phyloP scores from a whole-genome alignment of 768 basidiomycete species.

The Boletus subparvulus region DNA sequence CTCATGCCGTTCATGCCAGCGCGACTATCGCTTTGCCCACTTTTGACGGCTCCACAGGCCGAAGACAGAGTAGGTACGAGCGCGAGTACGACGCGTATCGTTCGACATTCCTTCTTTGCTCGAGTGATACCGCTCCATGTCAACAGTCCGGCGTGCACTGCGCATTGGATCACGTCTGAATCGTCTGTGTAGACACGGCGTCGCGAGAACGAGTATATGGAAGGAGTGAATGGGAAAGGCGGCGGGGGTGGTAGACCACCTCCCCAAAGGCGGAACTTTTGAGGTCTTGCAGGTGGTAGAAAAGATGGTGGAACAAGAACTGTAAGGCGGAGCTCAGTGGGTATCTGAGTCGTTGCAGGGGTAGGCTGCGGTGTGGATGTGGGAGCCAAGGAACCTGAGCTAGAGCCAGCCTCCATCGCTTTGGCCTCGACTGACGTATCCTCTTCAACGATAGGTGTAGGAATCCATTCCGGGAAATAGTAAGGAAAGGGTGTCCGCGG shows the following conservation, averaged over 20 bases:
- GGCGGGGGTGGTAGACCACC: slow-evolving; percentile 52
- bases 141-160: slow-evolving; percentile 60
- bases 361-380: slow-evolving; percentile 7
- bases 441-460: slow-evolving; percentile 27
- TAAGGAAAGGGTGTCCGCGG: slow-evolving; percentile 34
- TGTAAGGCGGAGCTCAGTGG: slow-evolving; percentile 40
- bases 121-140: slow-evolving; percentile 42
- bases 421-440: slow-evolving; percentile 22
- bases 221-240: slow-evolving; percentile 31
- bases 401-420: slow-evolving; percentile 20
- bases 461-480: slow-evolving; percentile 36
- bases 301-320: slow-evolving; percentile 60
- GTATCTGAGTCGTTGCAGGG: slow-evolving; percentile 14
- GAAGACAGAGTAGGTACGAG: slow-evolving; percentile 41
- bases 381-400: slow-evolving; percentile 30
- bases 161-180: slow-evolving; percentile 68
- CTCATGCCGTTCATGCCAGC: slow-evolving; percentile 8
- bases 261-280: slow-evolving; percentile 66
- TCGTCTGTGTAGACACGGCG: slow-evolving; percentile 77
- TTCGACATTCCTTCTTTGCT: slow-evolving; percentile 39
- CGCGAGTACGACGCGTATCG: slow-evolving; percentile 42
- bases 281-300: slow-evolving; percentile 55
- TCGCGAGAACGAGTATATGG: slow-evolving; percentile 30
- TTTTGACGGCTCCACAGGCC: slow-evolving; percentile 43
- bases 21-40: slow-evolving; percentile 26